Base-by-base conservation (phyloP, 2,329 filamentous ascomycete genomes). In the Hirsutella rhossiliensis region DNA sequence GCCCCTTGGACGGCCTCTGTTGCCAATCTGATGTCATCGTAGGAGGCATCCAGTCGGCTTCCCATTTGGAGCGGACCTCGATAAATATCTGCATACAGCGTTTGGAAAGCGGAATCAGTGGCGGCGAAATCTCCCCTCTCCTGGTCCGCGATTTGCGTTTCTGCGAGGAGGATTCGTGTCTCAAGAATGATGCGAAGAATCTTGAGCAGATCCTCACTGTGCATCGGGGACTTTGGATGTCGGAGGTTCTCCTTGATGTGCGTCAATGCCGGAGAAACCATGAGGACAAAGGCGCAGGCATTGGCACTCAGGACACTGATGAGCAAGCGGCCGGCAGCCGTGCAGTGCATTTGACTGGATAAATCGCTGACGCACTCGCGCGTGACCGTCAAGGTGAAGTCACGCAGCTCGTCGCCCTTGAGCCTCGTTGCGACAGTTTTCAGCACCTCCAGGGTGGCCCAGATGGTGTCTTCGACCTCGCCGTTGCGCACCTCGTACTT, bases 401-500 rank as follows among this genome's bases (percentile, higher is more conserved):
- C 62, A 30, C 62, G 60, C 8, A 75, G 62, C 41, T 66, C 57
- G 3, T 66, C 62, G 4, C 62, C 67, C 11, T 66, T 62, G 3
- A 78, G 61, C 40, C 65, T 63, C 9, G 58, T 63, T 0, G 72
- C 63, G 3, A 78, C 62, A 11, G 71, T 63, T 30, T 69, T 67
- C 43, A 80, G 66, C 4, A 75, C 72, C 39, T 71, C 69, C 15
- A 79, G 59, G 1, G 75, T 78, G 3, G 69, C 69, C 54, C 75
- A 71, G 13, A 78, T 73, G 1, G 69, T 69, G 48, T 78, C 76
- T 47, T 73, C 68, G 9, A 75, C 66, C 47, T 80, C 76, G 12
- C 76, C 76, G 43, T 79, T 78, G 30, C 76, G 71, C 12, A 79
- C 76, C 49, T 80, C 76, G 47, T 77, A 79, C 54, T 79, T 80